Evolutionary conservation across 441 rosid species (phyloP), one percentile per base, ranked within the genome.

Genomic region (Pelargonium fulgidum): DNA sequence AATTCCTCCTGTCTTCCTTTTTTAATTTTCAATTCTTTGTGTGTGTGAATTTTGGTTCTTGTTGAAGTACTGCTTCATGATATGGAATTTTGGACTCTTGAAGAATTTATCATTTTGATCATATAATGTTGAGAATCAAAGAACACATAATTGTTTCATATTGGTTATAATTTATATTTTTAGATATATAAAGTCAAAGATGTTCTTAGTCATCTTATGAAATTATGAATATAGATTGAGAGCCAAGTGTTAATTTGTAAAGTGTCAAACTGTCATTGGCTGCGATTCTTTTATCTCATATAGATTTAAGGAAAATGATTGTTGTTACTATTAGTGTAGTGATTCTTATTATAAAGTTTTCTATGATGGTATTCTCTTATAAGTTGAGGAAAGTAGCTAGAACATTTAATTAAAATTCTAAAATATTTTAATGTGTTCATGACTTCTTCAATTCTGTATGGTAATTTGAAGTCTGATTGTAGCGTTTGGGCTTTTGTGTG

Each of bases 161-260:
- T 67, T 24, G 0, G 39, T 17, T 26, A 62, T 66, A 12, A 42
- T 44, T 48, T 50, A 29, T 2, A 29, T 1, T 29, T 29, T 0
- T 50, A 12, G 10, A 62, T 42, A 42, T 61, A 14, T 16, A 58
- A 44, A 56, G 69, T 68, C 76, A 66, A 70, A 17, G 58, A 45
- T 68, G 58, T 58, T 67, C 14, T 69, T 66, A 9, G 20, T 48
- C 13, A 45, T n/a, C n/a, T n/a, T n/a, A n/a, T n/a, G n/a, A n/a
- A 2, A 1, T 9, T 45, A 45, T 45, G 13, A 45, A 45, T 45
- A 45, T 45, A 3, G 50, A 12, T 9, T 45, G 11, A 12, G 50
- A 45, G 50, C 36, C 36, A 29, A 13, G 56, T 13, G 56, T 13
- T 4, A 16, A 50, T 13, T 50, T 50, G 17, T 50, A 17, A 50